Conservation (phyloP, 495 filamentous ascomycete genomes). For the Neurospora sp. region DNA sequence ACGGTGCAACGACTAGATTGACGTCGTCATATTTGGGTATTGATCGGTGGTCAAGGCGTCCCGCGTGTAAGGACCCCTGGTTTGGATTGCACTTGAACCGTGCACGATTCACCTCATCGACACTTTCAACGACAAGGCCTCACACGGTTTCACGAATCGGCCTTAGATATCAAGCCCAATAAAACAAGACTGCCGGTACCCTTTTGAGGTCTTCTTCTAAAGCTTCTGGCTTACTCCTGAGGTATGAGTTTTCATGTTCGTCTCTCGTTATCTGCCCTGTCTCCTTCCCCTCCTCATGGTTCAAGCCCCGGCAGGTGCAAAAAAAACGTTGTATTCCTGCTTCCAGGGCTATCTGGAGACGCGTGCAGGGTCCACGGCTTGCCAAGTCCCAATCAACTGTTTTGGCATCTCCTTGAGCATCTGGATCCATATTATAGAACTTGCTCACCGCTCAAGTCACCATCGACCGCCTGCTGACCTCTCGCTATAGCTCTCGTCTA, state of each 20-base stretch:
- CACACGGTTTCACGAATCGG: neutral
- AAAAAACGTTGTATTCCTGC: conserved; percentile 1
- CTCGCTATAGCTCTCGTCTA: neutral
- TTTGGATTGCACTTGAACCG: conserved; percentile 11
- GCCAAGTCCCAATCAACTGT: conserved; percentile 7
- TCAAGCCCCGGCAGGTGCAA: neutral
- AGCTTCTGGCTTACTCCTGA: neutral
- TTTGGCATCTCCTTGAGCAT: conserved; percentile 2
- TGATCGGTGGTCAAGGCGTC: conserved; percentile 14
- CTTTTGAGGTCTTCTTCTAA: neutral
- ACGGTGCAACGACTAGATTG: conserved; percentile 1
- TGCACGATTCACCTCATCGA: conserved; percentile 14
- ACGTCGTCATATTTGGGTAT: conserved; percentile 17
- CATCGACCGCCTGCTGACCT: neutral
- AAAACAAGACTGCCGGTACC: neutral
- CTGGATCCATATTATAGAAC: conserved; percentile 4
- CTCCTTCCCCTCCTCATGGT: neutral
- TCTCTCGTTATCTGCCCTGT: neutral
- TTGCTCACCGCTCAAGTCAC: conserved; percentile 13
- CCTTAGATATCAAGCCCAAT: neutral
- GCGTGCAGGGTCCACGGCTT: conserved; percentile 3
- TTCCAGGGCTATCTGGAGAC: neutral
- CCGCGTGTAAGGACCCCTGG: conserved; percentile 5
- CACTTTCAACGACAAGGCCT: neutral
- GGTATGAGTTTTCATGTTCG: conserved; percentile 5